These are phyloP conservation scores for Flaveria floridana DNA, from an alignment of 140 eudicot species.

Conservation along the genomic window DNA sequence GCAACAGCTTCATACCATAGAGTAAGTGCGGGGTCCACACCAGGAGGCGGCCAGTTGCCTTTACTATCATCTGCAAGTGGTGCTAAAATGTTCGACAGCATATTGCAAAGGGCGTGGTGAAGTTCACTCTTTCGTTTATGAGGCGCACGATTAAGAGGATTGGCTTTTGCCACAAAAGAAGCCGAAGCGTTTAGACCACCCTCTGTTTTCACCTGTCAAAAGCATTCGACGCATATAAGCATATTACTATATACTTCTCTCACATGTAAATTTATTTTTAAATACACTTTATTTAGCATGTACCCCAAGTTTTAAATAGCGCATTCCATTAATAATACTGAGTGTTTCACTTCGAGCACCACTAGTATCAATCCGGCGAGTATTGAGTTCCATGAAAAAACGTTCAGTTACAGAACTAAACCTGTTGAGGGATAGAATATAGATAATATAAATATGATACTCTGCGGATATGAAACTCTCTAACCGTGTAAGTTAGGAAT, in stretches of 20 bases:
- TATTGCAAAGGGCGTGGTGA: constrained; percentile 93
- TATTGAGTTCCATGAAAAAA: constrained; percentile 94
- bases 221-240: constrained; percentile 14
- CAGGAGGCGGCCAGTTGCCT: constrained; percentile 97
- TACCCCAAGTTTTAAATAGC: constrained; percentile 98
- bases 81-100: constrained; percentile 92
- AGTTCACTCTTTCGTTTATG: constrained; percentile 98
- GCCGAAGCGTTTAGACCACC: constrained; percentile 95
- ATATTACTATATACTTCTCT: constrained; percentile 24
- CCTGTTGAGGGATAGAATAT: constrained; percentile 41
- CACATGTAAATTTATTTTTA: not conserved
- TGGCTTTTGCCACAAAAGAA: constrained; percentile 97
- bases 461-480: not conserved
- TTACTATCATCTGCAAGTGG: constrained; percentile 97
- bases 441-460: not conserved
- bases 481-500: not conserved
- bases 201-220: constrained; percentile 85
- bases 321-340: constrained; percentile 94
- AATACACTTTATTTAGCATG: constrained; percentile 25
- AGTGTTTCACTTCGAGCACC: constrained; percentile 95
- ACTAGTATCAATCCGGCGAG: constrained; percentile 88
- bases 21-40: constrained; percentile 88
- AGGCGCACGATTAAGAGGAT: constrained; percentile 87
- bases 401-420: constrained; percentile 98
- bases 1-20: constrained; percentile 99